phyloP scores from a whole-genome alignment of 495 filamentous ascomycete genomes.

The Hyaloscypha hepaticicola region DNA sequence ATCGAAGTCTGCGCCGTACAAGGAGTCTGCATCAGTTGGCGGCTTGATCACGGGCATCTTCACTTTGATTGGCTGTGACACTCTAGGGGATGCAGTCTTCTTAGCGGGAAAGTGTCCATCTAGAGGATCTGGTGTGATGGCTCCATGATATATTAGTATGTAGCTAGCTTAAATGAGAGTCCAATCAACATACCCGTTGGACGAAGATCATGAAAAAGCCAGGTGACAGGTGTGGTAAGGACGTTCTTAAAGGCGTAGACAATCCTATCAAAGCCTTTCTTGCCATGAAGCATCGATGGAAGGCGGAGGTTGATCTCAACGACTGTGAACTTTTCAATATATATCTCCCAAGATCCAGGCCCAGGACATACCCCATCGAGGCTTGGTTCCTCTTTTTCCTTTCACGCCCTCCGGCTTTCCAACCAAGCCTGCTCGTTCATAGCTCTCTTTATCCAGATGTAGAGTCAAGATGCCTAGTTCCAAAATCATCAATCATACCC shows the following conservation, averaged over 20 bases:
- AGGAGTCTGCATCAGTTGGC: slow-evolving; percentile 37
- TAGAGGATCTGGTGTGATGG: slow-evolving; percentile 49
- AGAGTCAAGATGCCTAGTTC: slow-evolving; percentile 65
- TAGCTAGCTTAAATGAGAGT: slow-evolving; percentile 6
- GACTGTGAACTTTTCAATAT: slow-evolving; percentile 46
- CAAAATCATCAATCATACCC: neutral
- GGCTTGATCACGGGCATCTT: slow-evolving; percentile 51
- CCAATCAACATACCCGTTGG: slow-evolving; percentile 39
- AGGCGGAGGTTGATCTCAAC: slow-evolving; percentile 78
- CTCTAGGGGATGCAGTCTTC: slow-evolving; percentile 37
- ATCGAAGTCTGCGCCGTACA: slow-evolving; percentile 52
- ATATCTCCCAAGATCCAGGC: neutral
- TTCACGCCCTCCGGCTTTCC: slow-evolving; percentile 66
- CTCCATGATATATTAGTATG: slow-evolving; percentile 31
- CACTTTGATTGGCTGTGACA: slow-evolving; percentile 37
- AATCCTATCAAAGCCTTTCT: slow-evolving; percentile 85
- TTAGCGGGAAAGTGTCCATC: slow-evolving; percentile 52
- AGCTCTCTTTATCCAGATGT: slow-evolving; percentile 78
- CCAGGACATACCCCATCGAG: slow-evolving; percentile 46
- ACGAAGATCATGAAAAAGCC: slow-evolving; percentile 73
- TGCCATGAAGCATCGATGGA: slow-evolving; percentile 84
- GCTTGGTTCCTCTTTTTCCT: slow-evolving; percentile 50
- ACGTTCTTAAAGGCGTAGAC: slow-evolving; percentile 84
- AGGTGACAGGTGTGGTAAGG: slow-evolving; percentile 66
- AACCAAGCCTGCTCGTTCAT: slow-evolving; percentile 79